Base-by-base conservation (phyloP, 129 eudicot species). In the Scalesia atractyloides region DNA sequence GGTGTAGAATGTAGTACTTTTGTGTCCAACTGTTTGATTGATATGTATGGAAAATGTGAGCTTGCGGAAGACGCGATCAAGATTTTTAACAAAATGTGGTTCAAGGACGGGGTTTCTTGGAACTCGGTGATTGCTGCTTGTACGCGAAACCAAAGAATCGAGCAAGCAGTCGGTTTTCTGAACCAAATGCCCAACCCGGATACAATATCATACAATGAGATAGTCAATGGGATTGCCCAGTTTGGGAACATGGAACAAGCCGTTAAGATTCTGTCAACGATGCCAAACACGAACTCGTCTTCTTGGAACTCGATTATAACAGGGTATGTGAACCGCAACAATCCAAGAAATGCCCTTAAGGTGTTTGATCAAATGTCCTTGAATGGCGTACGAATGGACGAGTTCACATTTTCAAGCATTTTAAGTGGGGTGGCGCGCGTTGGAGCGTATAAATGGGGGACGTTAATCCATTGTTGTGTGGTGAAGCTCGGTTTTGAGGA, bases 1-100 rank as follows among this genome's bases (percentile, higher is more conserved):
- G 98, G 98, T 1, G 80, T 75, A 10, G 89, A 82, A 51, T 73
- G 83, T 64, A 87, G 84, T 46, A 72, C 82, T 73, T 72, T 83
- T 63, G 83, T 88, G 9, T 72, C 82, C 0, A 89, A 93, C 70
- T 89, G 96, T 66, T 85, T 93, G 86, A 85, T 93, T 56, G 91
- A 89, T 65, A 86, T 89, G 97, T 93, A 93, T 50, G 97, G 97
- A 16, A 93, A 89, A 63, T 93, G 95, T 18, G 77, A 81, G 22
- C 49, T 44, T 5, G 84, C 67, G 53, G 87, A 84, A 36, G 90
- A 87, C 4, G 89, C 92, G 0, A 79, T 83, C 54, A 19, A 22
- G 58, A 64, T 85, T 65, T 92, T 92, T 19, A 12, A 72, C 12
- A 65, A 59, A 59, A 81, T 84, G 76, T 33, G 22, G 49, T 86